Base-by-base conservation (phyloP, 768 basidiomycete genomes). In the Leucosporidium creatinivorum region DNA sequence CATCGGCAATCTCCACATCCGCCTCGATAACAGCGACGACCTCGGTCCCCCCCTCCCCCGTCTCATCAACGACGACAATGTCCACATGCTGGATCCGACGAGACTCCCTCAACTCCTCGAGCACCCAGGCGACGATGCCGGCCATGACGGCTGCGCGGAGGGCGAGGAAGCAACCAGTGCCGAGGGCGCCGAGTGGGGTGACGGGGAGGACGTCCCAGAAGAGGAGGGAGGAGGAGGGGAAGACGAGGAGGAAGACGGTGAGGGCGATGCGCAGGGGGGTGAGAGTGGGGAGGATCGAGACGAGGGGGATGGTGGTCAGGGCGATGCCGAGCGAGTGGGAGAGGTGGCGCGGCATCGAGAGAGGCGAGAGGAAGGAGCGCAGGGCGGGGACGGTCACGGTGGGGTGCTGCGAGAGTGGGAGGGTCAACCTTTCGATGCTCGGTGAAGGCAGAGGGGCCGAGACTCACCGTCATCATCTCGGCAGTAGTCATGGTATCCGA, bases 381-480 rank as follows among this genome's bases (percentile, higher is more conserved):
- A 65, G 58, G 18, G 48, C 55, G 15, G 65, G 65, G 49, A 65
- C 30, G 36, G 44, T 39, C 36, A 65, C 60, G 0, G 65, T 60
- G 26, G 65, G 65, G 33, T 48, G 51, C 65, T 65, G 25, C 28
- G 3, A n/a, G n/a, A 2, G 39, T 12, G 15, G 8, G 15, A 44
- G 55, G 31, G 30, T 56, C 21, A 33, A 31, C 21, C 33, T 33
- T 33, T 15, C 8, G 39, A 17, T 44, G 39, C 39, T 10, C 39
- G 26, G 5, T 17, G 17, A 21, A 7, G 31, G 21, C 17, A 18
- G 55, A 18, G 17, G 31, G 30, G 8, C 1, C 0, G 23, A 21
- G 9, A 59, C 69, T 30, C 49, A 70, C 69, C 33, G 57, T 58
- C 63, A 70, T 63, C 51, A 70, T 62, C 44, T 70, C 60, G 18